Evolutionary conservation across 805 yeast genomes (phyloP), one percentile per base, ranked within the genome.

Genomic region (Candida fluviatilis): DNA sequence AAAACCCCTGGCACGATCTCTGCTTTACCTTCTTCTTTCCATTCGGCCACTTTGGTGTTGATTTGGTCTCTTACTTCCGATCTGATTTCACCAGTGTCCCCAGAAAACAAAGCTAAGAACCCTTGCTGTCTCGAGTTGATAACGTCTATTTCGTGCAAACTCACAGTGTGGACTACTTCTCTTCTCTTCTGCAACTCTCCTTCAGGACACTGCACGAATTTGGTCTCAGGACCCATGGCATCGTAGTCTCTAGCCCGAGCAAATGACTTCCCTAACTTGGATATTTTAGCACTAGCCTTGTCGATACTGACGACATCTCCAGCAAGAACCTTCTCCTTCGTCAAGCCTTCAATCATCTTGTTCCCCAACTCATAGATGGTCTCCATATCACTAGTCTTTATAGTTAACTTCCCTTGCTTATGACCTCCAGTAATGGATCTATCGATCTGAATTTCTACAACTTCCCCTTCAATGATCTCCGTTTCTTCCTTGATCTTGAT

Each of bases 1-100:
- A 93, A 71, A 17, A 93, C 99, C 52, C 99, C 99, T 11, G 99
- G 98, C 30, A 88, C 88, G 48, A 93, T 88, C 60, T 91, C 95
- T 8, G 99, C 99, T 63, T 93, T 93, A 43, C 99, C 98, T 71
- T 93, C 98, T 66, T 93, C 98, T 55, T 85, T 88, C 95, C 97
- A 93, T 66, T 93, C 97, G 15, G 95, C 95, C 37, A 93, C 96
- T 66, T 93, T 90, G 31, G 90, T 82, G 67, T 93, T 93, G 58
- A 93, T 95, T 69, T 93, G 98, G 51, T 87, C 95, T 62, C 99
- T 81, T 19, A 93, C 89, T 62, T 93, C 97, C 14, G 93, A 78
- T 48, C 97, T 78, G 51, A 93, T 93, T 68, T 93, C 99, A 50
- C 99, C 99, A 37, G 97, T 95, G 66, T 93, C 93, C 49, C 96